phyloP scores from a whole-genome alignment of 1,139 yeast species.

The Pichia sorboxylosa region DNA sequence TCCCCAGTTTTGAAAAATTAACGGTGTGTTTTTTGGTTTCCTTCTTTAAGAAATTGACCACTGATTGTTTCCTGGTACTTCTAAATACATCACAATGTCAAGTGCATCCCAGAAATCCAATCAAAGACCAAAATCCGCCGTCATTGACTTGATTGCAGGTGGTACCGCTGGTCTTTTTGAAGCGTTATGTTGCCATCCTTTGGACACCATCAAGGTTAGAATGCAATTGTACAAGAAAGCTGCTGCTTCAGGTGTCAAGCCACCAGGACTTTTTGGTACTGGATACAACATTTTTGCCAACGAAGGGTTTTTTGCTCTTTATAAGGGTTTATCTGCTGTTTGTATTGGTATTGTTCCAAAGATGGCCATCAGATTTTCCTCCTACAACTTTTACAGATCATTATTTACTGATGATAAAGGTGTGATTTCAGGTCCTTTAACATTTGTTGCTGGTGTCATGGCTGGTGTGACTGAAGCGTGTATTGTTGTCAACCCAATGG shows the following conservation, averaged over 20 bases:
- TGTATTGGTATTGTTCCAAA: conserved; percentile 95
- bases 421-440: conserved; percentile 54
- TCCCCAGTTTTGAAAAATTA: no score
- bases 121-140: conserved; percentile 30
- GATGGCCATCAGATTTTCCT: conserved; percentile 93
- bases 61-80: neutral
- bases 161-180: conserved; percentile 96
- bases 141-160: conserved; percentile 82
- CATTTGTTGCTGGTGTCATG: conserved; percentile 89
- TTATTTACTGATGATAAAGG: conserved; percentile 55
- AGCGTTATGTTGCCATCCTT: conserved; percentile 92
- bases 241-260: conserved; percentile 35
- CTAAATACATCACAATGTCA: conserved; percentile 4
- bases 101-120: conserved; percentile 21
- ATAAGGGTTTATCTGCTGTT: conserved; percentile 95
- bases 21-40: no score
- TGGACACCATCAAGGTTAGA: conserved; percentile 90
- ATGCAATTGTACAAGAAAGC: conserved; percentile 74
- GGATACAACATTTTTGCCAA: conserved; percentile 68
- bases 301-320: conserved; percentile 77
- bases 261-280: conserved; percentile 78
- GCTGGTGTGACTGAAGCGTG: conserved; percentile 98
- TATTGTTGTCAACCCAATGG: conserved; percentile 90
- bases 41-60: no score
- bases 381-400: conserved; percentile 80